Base-by-base conservation (phyloP, 192 early-diverging fungal genomes). In the Coemansia brasiliensis region DNA sequence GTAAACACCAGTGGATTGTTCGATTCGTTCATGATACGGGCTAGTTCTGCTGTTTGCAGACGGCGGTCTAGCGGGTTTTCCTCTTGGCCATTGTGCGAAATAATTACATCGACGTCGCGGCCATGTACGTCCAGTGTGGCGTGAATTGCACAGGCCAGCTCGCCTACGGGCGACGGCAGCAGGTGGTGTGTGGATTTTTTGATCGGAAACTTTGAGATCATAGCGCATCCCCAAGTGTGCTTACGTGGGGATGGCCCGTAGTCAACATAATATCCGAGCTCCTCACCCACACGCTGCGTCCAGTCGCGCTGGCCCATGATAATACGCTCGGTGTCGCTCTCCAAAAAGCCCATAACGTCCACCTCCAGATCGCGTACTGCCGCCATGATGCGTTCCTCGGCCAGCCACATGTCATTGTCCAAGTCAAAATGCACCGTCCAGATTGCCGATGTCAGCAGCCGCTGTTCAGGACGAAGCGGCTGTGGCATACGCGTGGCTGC, bases 381-480 rank as follows among this genome's bases (percentile, higher is more conserved):
- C 42, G 83, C 84, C 27, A 85, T 82, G 72, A 92, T 90, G 26
- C 87, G 81, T 37, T 81, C 57, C 52, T 90, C 87, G 52, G 86
- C 87, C 60, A 84, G 83, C 86, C 86, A 92, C 88, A 90, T 90
- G 69, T 90, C 87, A 66, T 92, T 89, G 74, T 92, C 90, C 38
- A 92, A 75, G 26, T 85, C 88, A 72, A 92, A 92, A 74, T 92
- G 90, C 65, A 92, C 87, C 3, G 90, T 92, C 90, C 90, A 92
- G 59, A 92, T 92, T 51, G 80, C 88, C 27, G 85, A 84, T 13
- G 90, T 92, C 35, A 92, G 71, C 42, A 84, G 57, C 40, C 87
- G 85, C 57, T 87, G 78, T 27, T 85, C 83, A 10, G 83, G 80
- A 50, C 82, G 85, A 52, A 82, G 66, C 13, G 90, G 88, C 41